Base-by-base conservation (phyloP, 75 land plant species). In the Pinus tabuliformis region DNA sequence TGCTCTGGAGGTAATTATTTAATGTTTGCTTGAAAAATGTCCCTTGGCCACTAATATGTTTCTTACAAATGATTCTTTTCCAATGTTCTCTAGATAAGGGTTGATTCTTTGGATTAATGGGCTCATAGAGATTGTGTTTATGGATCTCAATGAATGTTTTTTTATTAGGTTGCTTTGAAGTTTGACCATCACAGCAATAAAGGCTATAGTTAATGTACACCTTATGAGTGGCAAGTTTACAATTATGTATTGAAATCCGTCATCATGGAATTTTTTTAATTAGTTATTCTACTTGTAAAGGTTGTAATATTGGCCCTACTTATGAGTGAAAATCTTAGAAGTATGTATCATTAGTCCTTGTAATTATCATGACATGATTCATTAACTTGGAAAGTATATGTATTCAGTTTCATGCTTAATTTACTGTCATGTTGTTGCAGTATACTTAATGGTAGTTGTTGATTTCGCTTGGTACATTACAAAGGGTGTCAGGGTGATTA, bases 141-240 rank as follows among this genome's bases (percentile, higher is more conserved):
- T 61, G 30, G 2, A 15, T 12, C 28, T 66, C 3, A 39, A 33
- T 28, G 59, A 16, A 28, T 64, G 26, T 63, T 8, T 52, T 14
- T 63, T 70, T 28, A 71, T 15, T 77, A 95, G 98, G 96, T 95
- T 22, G 98, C 98, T 28, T 80, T 95, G 83, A 95, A 95, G 79
- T 91, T 95, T 83, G 98, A 95, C 81, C 98, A 95, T 77, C 83
- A 91, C 11, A 95, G 79, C 78, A 95, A 96, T 71, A 95, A 95
- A 76, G 98, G 98, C 6, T 95, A 96, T 73, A 95, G 86, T 75
- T 91, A 86, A 85, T 96, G 98, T 12, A 96, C 98, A 58, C 98
- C 98, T 24, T 95, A 91, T 79, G 98, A 95, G 85, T 95, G 98
- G 98, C 94, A 93, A 82, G 98, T 95, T 65, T 93, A 95, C 85